These are phyloP conservation scores for Leccinellum luteum DNA, from an alignment of 768 basidiomycete genomes.

Conservation along the genomic window DNA sequence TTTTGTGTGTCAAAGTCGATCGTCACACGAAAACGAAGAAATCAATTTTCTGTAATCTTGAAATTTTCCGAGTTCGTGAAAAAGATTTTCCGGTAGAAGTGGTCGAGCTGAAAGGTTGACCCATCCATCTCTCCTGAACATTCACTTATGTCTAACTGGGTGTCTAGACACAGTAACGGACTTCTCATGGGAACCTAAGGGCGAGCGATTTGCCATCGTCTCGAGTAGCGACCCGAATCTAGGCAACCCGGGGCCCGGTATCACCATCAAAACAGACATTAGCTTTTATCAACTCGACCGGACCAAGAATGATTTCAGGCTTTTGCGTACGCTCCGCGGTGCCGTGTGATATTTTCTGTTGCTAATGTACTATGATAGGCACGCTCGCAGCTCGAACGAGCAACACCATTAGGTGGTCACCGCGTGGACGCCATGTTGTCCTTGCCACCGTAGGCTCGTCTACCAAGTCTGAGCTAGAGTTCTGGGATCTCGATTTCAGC, in stretches of 20 bases:
- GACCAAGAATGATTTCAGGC: slow-evolving; percentile 90
- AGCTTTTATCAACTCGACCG: slow-evolving; percentile 95
- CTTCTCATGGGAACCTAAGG: slow-evolving; percentile 99
- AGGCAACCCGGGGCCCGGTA: slow-evolving; percentile 83
- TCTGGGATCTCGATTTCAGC: slow-evolving; percentile 97
- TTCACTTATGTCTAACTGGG: slow-evolving; percentile 9
- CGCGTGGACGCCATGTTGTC: slow-evolving; percentile 92
- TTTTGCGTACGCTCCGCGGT: slow-evolving; percentile 59
- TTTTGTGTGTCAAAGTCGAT: slow-evolving; percentile 98
- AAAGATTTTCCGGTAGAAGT: slow-evolving; percentile 98
- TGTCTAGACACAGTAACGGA: slow-evolving; percentile 83
- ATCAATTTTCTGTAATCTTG: slow-evolving; percentile 95
- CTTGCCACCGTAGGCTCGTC: slow-evolving; percentile 95
- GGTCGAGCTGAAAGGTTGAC: slow-evolving; percentile 88
- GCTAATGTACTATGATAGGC: slow-evolving; percentile 41
- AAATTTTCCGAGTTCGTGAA: slow-evolving; percentile 96
- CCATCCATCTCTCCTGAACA: not conserved
- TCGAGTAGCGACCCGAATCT: slow-evolving; percentile 93
- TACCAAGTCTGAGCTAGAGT: slow-evolving; percentile 95
- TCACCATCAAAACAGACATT: slow-evolving; percentile 94
- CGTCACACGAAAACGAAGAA: slow-evolving; percentile 99
- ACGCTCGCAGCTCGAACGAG: slow-evolving; percentile 79
- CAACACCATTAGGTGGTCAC: slow-evolving; percentile 96
- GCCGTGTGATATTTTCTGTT: not conserved
- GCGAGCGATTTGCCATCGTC: slow-evolving; percentile 93